These are phyloP conservation scores for Globisporangium solare DNA, from an alignment of 352 stramenopile genomes.

Conservation along the genomic window DNA sequence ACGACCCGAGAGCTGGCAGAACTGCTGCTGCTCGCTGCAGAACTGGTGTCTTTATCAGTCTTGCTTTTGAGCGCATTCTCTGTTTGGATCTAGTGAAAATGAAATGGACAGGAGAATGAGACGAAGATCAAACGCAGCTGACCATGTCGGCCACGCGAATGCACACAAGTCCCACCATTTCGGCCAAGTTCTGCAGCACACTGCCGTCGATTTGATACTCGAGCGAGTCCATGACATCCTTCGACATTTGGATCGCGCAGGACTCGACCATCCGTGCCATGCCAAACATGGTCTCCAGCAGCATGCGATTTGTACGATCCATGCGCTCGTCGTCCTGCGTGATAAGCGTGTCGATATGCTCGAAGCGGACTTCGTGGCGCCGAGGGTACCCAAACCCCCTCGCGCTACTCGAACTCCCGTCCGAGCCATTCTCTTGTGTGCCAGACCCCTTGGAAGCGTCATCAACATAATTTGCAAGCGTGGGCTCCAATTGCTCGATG, in stretches of 20 bases:
- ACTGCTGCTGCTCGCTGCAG: neutral
- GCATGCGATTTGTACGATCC: constrained; percentile 68
- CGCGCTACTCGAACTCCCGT: neutral
- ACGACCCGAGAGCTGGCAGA: constrained; percentile 24
- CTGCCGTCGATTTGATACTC: constrained; percentile 70
- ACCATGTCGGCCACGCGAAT: neutral
- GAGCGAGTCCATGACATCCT: constrained; percentile 78
- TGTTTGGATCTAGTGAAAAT: constrained; percentile 30
- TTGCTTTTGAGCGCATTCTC: constrained; percentile 60
- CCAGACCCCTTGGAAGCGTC: neutral
- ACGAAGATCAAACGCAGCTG: neutral
- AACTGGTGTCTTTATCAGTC: constrained; percentile 10
- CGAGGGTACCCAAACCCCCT: constrained; percentile 1
- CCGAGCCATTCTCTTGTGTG: neutral
- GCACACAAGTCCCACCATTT: constrained; percentile 32
- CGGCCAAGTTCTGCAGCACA: constrained; percentile 48
- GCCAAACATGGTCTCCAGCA: constrained; percentile 76
- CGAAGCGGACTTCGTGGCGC: constrained; percentile 33
- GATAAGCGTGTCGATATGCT: constrained; percentile 51
- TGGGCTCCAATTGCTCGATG: constrained; percentile 59
- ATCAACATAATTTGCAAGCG: constrained; percentile 16
- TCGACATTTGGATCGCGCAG: constrained; percentile 78
- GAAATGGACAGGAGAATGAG: neutral
- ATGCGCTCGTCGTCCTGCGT: constrained; percentile 49
- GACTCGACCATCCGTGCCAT: constrained; percentile 85